Evolutionary conservation across 179 eudicot species (phyloP).

Genomic region (Patellifolia procumbens): DNA sequence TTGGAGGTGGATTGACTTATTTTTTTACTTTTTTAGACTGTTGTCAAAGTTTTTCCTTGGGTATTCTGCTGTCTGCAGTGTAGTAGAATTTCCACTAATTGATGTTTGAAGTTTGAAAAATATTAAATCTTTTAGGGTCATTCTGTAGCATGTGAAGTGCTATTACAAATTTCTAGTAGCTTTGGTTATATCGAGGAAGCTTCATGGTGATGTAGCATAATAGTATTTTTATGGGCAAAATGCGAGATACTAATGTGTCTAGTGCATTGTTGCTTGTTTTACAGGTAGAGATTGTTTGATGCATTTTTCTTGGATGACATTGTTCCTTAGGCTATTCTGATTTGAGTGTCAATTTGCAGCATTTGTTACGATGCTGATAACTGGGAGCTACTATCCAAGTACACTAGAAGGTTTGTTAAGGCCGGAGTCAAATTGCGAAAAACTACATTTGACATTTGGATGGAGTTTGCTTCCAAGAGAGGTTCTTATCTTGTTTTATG

Average conservation of each 20-base stretch:
- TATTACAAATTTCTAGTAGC: background rate
- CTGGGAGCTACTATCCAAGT: constrained; percentile 74
- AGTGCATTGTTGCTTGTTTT: background rate
- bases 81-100: background rate
- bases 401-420: constrained; percentile 61
- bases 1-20: background rate
- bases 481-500: constrained; percentile 41
- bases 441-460: constrained; percentile 74
- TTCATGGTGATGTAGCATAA: background rate
- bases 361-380: constrained; percentile 69
- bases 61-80: background rate
- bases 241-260: background rate
- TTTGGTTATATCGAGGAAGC: background rate
- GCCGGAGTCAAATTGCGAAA: constrained; percentile 77
- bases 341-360: constrained; percentile 47
- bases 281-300: background rate
- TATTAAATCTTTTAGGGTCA: background rate
- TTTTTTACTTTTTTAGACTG: background rate
- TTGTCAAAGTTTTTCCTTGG: background rate
- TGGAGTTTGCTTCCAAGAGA: constrained; percentile 78
- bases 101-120: background rate
- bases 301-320: background rate
- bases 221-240: background rate
- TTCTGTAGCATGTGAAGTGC: background rate
- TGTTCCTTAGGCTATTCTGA: background rate